phyloP scores from a whole-genome alignment of 306 rosid species.

The Lathyrus sativus region DNA sequence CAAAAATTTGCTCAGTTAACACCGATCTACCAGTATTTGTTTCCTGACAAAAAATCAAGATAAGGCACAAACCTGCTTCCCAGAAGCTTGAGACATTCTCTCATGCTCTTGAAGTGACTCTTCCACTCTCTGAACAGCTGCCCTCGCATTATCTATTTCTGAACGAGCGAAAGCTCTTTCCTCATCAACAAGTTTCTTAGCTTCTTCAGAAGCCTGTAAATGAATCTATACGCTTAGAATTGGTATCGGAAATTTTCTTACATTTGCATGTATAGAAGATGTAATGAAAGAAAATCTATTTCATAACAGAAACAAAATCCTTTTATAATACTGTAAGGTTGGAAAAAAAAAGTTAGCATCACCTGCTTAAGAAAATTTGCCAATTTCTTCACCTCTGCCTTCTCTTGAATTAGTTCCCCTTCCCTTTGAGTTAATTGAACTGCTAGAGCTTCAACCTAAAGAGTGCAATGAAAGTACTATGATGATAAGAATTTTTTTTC shows the following conservation, averaged over 20 bases:
- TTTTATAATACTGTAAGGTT: not conserved
- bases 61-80: slow-evolving; percentile 67
- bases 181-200: slow-evolving; percentile 85
- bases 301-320: slow-evolving; percentile 11
- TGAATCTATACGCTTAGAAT: slow-evolving; percentile 36
- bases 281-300: slow-evolving; percentile 1
- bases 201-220: slow-evolving; percentile 95
- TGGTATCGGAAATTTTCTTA: slow-evolving; percentile 16
- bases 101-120: slow-evolving; percentile 89
- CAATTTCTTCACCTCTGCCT: slow-evolving; percentile 90
- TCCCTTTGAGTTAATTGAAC: slow-evolving; percentile 85
- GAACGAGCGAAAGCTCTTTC: slow-evolving; percentile 96
- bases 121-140: slow-evolving; percentile 95
- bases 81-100: slow-evolving; percentile 69
- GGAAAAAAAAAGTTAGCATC: slow-evolving; percentile 34
- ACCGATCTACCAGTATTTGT: too few species aligned
- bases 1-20: not conserved
- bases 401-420: slow-evolving; percentile 78
- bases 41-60: too few species aligned
- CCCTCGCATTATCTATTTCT: slow-evolving; percentile 88
- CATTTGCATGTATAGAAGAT: slow-evolving; percentile 3
- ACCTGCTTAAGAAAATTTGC: slow-evolving; percentile 98
- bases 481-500: not conserved
- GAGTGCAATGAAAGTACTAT: slow-evolving; percentile 3
- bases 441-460: slow-evolving; percentile 76